phyloP scores from a whole-genome alignment of 2,329 filamentous ascomycete genomes.

The Aspergillus fumigatiaffinis region DNA sequence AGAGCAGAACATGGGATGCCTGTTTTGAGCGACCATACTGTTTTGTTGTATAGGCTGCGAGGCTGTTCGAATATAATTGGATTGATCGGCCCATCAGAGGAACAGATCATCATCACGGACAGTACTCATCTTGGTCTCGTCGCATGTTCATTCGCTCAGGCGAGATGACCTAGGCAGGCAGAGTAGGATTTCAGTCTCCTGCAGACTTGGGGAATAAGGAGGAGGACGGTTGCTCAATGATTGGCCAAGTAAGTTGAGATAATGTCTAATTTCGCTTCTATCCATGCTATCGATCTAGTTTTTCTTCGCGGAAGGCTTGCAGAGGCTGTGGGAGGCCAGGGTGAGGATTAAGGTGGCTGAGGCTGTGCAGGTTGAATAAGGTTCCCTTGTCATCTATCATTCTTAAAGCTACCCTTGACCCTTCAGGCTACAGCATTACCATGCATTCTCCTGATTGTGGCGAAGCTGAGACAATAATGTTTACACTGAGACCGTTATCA shows the following conservation, averaged over 20 bases:
- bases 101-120: not conserved
- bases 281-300: too few species aligned
- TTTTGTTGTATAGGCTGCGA: not conserved
- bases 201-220: not conserved
- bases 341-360: not conserved
- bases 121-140: not conserved
- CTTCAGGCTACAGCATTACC: not conserved
- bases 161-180: not conserved
- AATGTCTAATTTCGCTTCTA: not conserved
- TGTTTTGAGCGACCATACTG: slow-evolving; percentile 3
- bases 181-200: not conserved
- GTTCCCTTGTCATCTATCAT: not conserved
- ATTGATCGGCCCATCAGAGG: not conserved
- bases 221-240: too few species aligned
- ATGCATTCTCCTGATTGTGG: not conserved
- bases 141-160: too few species aligned
- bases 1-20: not conserved
- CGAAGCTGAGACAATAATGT: not conserved
- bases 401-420: not conserved
- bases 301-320: not conserved
- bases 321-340: not conserved
- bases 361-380: not conserved
- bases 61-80: not conserved
- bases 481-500: not conserved
- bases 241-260: not conserved